Conservation (phyloP, 2,329 filamentous ascomycete genomes). For the Hymenoscyphus salicellus region DNA sequence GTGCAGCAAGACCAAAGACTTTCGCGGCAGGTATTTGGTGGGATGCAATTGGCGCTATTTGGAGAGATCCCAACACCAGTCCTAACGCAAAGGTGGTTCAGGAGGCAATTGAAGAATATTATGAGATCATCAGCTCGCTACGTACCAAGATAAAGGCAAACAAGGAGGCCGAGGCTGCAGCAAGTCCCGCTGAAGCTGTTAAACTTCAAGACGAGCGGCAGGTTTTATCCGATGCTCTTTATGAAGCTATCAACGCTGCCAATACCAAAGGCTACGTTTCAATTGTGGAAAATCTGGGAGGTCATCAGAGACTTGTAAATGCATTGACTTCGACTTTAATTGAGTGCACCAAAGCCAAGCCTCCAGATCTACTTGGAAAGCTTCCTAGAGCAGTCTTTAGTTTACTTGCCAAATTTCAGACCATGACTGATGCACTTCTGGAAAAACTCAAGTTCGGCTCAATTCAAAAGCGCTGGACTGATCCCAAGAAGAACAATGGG, state of each 20-base stretch:
- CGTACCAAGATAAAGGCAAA: constrained; percentile 33
- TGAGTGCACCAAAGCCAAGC: constrained; percentile 49
- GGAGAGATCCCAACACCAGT: constrained; percentile 38
- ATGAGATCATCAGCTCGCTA: constrained; percentile 31
- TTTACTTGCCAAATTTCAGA: constrained; percentile 59
- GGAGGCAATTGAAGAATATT: constrained; percentile 34
- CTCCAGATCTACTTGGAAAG: constrained; percentile 49
- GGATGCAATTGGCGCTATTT: constrained; percentile 54
- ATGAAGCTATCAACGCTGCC: constrained; percentile 51
- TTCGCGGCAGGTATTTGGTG: constrained; percentile 46
- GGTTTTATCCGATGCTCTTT: constrained; percentile 48
- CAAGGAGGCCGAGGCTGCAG: constrained; percentile 26
- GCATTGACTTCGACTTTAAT: constrained; percentile 54
- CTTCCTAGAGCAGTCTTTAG: constrained; percentile 55
- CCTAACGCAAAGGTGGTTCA: constrained; percentile 31
- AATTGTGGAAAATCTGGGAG: constrained; percentile 56
- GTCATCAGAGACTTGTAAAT: constrained; percentile 55
- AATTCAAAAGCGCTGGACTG: constrained; percentile 55
- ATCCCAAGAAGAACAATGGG: constrained; percentile 1
- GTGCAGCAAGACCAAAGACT: constrained; percentile 40
- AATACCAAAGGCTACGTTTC: constrained; percentile 53
- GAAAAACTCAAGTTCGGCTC: constrained; percentile 65
- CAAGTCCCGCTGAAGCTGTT: constrained; percentile 32
- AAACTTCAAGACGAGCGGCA: constrained; percentile 44
- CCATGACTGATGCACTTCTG: constrained; percentile 55